These are phyloP conservation scores for Fonsecaea nubica DNA, from an alignment of 2,329 filamentous ascomycete genomes.

Conservation along the genomic window DNA sequence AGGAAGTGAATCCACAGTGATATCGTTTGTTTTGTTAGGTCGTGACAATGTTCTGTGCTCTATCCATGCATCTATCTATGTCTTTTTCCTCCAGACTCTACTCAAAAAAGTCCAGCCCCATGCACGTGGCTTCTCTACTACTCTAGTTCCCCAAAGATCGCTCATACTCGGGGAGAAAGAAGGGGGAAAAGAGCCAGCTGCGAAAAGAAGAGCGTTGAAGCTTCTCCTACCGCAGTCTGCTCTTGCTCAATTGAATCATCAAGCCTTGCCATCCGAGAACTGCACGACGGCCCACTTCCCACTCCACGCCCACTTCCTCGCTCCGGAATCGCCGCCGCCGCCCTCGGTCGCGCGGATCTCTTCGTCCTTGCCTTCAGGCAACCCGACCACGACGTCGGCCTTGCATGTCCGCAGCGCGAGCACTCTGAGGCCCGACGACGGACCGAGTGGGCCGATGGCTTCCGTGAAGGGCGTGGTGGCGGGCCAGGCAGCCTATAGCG, in stretches of 20 bases:
- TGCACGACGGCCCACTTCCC: slow-evolving; percentile 97
- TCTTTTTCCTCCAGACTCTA: not conserved
- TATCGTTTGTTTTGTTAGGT: no score
- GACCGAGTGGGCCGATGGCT: slow-evolving; percentile 83
- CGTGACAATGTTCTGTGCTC: not conserved
- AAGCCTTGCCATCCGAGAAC: slow-evolving; percentile 71
- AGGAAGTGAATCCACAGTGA: no score
- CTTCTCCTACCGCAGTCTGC: no score
- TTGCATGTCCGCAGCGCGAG: slow-evolving; percentile 93
- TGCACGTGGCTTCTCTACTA: not conserved
- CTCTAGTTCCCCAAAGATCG: not conserved
- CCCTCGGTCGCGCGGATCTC: slow-evolving; percentile 71
- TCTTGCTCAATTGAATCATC: not conserved
- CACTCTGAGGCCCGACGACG: slow-evolving; percentile 78
- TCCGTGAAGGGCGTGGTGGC: slow-evolving; percentile 83
- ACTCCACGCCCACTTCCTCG: slow-evolving; percentile 90
- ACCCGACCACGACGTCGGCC: slow-evolving; percentile 90
- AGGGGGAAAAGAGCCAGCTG: not conserved
- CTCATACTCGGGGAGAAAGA: not conserved
- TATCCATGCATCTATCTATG: not conserved
- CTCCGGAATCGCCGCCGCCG: slow-evolving; percentile 72
- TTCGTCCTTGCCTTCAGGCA: slow-evolving; percentile 84
- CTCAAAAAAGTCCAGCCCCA: no score
- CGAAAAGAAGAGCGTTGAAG: no score
- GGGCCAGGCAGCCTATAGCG: slow-evolving; percentile 73